Conservation (phyloP, 305 asterid genomes). For the Stenogyne calaminthoides region DNA sequence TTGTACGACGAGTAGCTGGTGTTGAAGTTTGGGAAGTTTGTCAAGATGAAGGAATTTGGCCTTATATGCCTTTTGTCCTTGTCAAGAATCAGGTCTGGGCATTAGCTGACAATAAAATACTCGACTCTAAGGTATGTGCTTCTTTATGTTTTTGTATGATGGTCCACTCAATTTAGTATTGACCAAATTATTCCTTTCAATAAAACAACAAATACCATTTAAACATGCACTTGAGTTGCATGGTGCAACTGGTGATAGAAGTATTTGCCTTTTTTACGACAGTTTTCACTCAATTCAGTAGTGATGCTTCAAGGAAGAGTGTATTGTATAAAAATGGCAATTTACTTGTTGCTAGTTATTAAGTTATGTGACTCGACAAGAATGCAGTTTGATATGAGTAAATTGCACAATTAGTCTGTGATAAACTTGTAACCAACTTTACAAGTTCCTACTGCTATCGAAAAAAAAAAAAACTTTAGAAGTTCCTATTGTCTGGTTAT, state of each 20-base stretch:
- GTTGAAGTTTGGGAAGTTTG: conserved; percentile 39
- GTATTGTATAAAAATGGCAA: no score
- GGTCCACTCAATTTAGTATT: no score
- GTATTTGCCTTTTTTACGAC: background rate
- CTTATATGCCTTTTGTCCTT: conserved; percentile 82
- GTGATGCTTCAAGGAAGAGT: no score
- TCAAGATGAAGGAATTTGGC: conserved; percentile 58
- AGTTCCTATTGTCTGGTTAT: no score
- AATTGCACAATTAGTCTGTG: background rate
- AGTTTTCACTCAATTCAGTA: background rate
- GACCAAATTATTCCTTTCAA: background rate
- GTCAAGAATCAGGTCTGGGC: conserved; percentile 85
- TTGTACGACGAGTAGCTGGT: conserved; percentile 85
- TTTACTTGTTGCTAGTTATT: conserved; percentile 63
- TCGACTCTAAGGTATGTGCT: no score
- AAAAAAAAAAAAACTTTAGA: no score
- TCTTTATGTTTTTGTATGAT: no score
- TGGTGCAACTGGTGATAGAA: no score
- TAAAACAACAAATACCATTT: background rate
- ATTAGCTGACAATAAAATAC: conserved; percentile 55
- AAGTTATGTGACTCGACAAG: conserved; percentile 51
- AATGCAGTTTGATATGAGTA: background rate
- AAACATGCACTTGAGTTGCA: background rate
- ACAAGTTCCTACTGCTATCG: no score
- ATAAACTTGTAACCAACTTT: no score